phyloP scores from a whole-genome alignment of 2,329 filamentous ascomycete genomes.

The Aspergillus sp. region DNA sequence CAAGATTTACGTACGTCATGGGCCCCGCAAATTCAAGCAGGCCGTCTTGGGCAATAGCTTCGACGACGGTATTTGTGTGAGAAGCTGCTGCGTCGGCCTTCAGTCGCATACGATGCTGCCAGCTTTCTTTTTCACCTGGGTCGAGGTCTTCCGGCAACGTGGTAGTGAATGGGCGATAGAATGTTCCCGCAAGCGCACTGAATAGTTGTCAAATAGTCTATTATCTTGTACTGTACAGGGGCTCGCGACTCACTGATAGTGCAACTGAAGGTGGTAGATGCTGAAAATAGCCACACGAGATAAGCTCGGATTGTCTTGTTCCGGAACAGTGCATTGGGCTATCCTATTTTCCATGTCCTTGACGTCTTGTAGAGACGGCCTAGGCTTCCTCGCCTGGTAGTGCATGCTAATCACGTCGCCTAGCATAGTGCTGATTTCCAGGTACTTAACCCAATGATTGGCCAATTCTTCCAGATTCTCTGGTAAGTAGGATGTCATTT shows the following conservation, averaged over 20 bases:
- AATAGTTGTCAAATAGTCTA: no score
- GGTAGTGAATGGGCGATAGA: conserved; percentile 32
- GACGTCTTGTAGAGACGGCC: conserved; percentile 21
- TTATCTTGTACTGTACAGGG: no score
- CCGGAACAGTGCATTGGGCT: conserved; percentile 20
- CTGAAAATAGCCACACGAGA: conserved; percentile 22
- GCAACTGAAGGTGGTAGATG: conserved; percentile 31
- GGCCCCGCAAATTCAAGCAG: conserved; percentile 26
- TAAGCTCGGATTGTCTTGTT: conserved; percentile 14
- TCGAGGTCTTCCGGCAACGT: conserved; percentile 23
- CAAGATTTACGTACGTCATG: conserved; percentile 28
- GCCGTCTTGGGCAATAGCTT: conserved; percentile 28
- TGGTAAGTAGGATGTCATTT: conserved; percentile 5
- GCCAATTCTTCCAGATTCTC: conserved; percentile 14
- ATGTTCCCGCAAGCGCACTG: background rate
- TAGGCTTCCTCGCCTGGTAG: conserved; percentile 25
- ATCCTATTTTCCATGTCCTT: conserved; percentile 28
- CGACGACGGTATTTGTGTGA: conserved; percentile 30
- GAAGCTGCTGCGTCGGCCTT: conserved; percentile 31
- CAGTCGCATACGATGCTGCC: conserved; percentile 25
- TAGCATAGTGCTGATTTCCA: conserved; percentile 29
- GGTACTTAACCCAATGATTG: conserved; percentile 29
- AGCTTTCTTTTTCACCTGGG: conserved; percentile 14
- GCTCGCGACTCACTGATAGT: conserved; percentile 23
- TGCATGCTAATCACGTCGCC: conserved; percentile 29